Evolutionary conservation across 2,329 filamentous ascomycete genomes (phyloP), one percentile per base, ranked within the genome.

Genomic region (Tetracladium maxilliforme): DNA sequence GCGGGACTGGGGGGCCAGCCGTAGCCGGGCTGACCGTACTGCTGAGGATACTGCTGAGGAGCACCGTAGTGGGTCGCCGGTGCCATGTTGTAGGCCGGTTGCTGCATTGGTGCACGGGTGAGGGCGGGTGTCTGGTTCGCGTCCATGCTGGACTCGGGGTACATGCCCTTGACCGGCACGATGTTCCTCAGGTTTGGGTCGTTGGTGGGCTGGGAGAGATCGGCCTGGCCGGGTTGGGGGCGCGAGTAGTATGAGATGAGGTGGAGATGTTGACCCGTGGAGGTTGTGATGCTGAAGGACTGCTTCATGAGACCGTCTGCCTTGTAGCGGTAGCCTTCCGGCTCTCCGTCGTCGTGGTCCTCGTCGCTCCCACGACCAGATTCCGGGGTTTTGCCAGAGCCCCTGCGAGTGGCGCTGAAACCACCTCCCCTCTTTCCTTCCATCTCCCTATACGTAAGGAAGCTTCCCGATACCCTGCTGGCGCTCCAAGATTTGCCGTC

Each of bases 401-500:
- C 58, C 44, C 44, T 59, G 64, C 58, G 60, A 54, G 43, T 58
- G 45, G 51, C 48, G 56, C 45, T 35, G 66, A 62, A 17, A 69
- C 61, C 69, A 31, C 82, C 82, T 27, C 86, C 86, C 33, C 90
- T 70, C 62, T 95, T 95, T 50, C 90, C 90, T 52, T 98, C 90
- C 90, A 98, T 98, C 48, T 98, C 90, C 19, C 90, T 69, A 46
- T 98, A 98, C 6, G 90, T 95, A 31, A 98, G 54, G 49, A 98
- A 98, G 56, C 90, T 95, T 25, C 90, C 90, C 0, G 87, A 95
- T 1, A 98, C 90, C 33, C 90, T 72, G 54, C 87, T 95, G 17
- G 90, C 90, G 45, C 87, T 95, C 90, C 90, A 98, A 18, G 87
- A 95, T 51, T 98, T 98, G 29, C 90, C 90, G 42, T 98, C 90